These are phyloP conservation scores for Luffa acutangula DNA, from an alignment of 306 rosid genomes.

Conservation along the genomic window DNA sequence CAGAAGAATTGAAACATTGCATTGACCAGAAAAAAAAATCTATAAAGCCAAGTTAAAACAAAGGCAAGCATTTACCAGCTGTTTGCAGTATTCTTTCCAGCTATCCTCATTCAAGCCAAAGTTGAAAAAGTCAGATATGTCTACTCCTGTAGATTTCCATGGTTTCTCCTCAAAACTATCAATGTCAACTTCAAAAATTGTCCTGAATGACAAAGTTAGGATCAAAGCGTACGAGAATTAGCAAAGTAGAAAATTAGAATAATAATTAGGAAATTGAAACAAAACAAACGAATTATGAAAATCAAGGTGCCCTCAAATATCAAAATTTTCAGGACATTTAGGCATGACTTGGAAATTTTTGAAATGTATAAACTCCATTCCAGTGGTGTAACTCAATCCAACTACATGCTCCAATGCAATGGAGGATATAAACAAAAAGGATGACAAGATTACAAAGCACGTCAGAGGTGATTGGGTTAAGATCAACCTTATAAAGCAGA, in stretches of 20 bases:
- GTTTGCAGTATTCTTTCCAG: constrained; percentile 98
- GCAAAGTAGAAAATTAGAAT: not conserved
- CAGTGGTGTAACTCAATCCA: too few species aligned
- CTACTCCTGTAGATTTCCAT: constrained; percentile 79
- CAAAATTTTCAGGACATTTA: not conserved
- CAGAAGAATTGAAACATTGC: not conserved
- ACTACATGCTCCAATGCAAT: too few species aligned
- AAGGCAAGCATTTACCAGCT: constrained; percentile 53
- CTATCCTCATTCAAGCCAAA: constrained; percentile 86
- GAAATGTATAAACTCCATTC: not conserved
- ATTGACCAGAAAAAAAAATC: constrained; percentile 8
- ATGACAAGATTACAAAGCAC: not conserved
- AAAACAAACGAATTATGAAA: not conserved
- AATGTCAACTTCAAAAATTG: constrained; percentile 85
- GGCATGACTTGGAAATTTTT: not conserved
- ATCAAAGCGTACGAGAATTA: constrained; percentile 8
- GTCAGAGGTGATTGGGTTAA: not conserved
- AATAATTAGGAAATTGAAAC: not conserved
- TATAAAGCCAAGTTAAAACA: not conserved
- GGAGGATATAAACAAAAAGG: not conserved
- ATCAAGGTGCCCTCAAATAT: not conserved
- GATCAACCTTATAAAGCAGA: not conserved
- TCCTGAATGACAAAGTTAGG: constrained; percentile 46
- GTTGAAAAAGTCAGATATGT: constrained; percentile 81
- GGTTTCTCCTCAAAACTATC: constrained; percentile 93